A percentile compares a stretch with the other conserved stretches of the same genome.
These are phyloP conservation scores for Aspergillus sp. DNA, from an alignment of 2,329 filamentous ascomycete species.

Conservation along the genomic window DNA sequence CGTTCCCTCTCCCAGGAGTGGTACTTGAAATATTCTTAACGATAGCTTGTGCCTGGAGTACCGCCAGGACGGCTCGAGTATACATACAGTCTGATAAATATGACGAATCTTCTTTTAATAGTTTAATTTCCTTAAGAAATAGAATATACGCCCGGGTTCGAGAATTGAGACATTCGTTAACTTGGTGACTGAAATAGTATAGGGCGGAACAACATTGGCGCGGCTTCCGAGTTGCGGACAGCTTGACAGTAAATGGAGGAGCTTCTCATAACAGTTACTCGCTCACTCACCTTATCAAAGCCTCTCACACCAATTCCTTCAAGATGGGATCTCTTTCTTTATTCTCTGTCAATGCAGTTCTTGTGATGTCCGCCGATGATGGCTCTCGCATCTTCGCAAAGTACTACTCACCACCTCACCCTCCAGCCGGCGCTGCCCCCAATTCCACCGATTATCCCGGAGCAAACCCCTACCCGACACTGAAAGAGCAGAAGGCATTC, in stretches of 20 bases:
- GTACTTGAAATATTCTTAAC: conserved; percentile 13
- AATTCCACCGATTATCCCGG: conserved; percentile 60
- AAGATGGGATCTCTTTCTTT: conserved; percentile 74
- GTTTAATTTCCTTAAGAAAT: background rate
- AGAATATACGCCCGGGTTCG: background rate
- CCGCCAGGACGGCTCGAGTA: background rate
- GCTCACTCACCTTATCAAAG: conserved; percentile 6
- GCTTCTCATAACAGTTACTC: background rate
- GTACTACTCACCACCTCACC: conserved; percentile 77
- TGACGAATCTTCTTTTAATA: background rate
- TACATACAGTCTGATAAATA: background rate
- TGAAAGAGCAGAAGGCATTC: conserved; percentile 94
- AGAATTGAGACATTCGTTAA: background rate
- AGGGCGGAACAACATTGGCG: conserved; percentile 26
- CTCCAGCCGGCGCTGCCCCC: conserved; percentile 58
- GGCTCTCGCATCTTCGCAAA: conserved; percentile 89
- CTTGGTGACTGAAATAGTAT: conserved; percentile 3
- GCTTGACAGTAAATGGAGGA: conserved; percentile 23
- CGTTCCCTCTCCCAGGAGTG: conserved; percentile 18
- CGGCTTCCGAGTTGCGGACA: conserved; percentile 25
- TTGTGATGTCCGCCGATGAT: conserved; percentile 81
- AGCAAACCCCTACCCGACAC: conserved; percentile 77
- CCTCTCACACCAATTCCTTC: conserved; percentile 16
- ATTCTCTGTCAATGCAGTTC: conserved; percentile 73
- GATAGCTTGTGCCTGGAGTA: background rate